phyloP scores from a whole-genome alignment of 1,284 basidiomycete genomes.

The Moesziomyces sp. region DNA sequence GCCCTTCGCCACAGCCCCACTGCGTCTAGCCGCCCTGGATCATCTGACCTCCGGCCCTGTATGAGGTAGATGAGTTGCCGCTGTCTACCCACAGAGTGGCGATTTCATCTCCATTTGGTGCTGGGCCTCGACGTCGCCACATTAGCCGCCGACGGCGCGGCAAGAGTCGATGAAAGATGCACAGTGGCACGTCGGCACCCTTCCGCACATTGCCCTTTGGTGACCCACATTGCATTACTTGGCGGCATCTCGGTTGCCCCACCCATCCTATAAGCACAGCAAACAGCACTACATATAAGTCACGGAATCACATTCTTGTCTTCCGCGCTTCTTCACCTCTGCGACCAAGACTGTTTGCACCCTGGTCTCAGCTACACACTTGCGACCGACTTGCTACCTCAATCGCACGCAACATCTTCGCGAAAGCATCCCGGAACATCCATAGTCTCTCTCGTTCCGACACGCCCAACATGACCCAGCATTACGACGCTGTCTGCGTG shows the following conservation, averaged over 20 bases:
- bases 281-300: background rate
- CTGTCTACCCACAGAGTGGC: background rate
- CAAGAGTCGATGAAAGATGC: background rate
- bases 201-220: constrained; percentile 5
- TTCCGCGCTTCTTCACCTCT: background rate
- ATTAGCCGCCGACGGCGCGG: background rate
- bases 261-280: background rate
- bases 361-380: too few relatives aligned
- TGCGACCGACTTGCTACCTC: too few relatives aligned
- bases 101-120: background rate
- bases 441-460: background rate
- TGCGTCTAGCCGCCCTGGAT: constrained; percentile 3
- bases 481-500: constrained; percentile 41
- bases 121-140: background rate
- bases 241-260: background rate
- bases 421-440: background rate
- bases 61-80: background rate
- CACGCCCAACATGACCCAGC: constrained; percentile 33
- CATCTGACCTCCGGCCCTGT: constrained; percentile 18
- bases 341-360: background rate
- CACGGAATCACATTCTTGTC: background rate
- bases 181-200: constrained; percentile 13
- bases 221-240: background rate
- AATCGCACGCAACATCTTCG: too few relatives aligned
- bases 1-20: background rate